A percentile compares a stretch with the other conserved stretches of the same genome.
These are phyloP conservation scores for Pseudocercospora ulei DNA, from an alignment of 2,329 filamentous ascomycete species.

Conservation along the genomic window DNA sequence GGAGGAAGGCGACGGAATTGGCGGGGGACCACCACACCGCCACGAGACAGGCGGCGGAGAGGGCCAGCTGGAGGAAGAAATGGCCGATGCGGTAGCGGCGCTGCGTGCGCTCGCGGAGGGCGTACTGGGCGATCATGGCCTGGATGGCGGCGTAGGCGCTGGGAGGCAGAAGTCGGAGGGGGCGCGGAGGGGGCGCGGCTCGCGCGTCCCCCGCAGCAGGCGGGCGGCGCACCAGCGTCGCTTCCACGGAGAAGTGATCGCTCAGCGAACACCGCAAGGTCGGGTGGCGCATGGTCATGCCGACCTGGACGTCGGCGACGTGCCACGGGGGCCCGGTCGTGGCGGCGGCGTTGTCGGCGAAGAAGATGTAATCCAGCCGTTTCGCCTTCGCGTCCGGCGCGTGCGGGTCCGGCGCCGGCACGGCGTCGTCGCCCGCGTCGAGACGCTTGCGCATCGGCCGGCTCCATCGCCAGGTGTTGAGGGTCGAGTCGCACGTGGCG, in stretches of 20 bases:
- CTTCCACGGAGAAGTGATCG: constrained; percentile 87
- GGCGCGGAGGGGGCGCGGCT: background rate
- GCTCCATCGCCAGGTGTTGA: constrained; percentile 92
- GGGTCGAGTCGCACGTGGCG: constrained; percentile 70
- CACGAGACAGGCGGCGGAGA: constrained; percentile 65
- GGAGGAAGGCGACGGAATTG: constrained; percentile 67
- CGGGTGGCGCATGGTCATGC: constrained; percentile 73
- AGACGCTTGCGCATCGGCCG: constrained; percentile 59
- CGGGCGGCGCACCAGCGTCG: constrained; percentile 52
- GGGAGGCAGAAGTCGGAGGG: constrained; percentile 12
- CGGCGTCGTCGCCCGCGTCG: constrained; percentile 53
- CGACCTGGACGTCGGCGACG: constrained; percentile 60
- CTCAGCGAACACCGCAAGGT: constrained; percentile 75
- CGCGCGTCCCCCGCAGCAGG: background rate
- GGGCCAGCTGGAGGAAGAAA: constrained; percentile 57
- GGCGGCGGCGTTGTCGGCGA: constrained; percentile 40
- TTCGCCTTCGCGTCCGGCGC: constrained; percentile 66
- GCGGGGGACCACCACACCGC: constrained; percentile 76
- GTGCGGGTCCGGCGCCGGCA: constrained; percentile 56
- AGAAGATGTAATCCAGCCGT: constrained; percentile 89
- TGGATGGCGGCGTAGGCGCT: constrained; percentile 61
- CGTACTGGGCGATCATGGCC: constrained; percentile 58
- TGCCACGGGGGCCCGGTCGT: constrained; percentile 50
- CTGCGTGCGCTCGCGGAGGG: constrained; percentile 60
- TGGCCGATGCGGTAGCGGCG: constrained; percentile 61